Evolutionary conservation across 768 basidiomycete genomes (phyloP), one percentile per base, ranked within the genome.

Genomic region (Pisolithus tinctorius): DNA sequence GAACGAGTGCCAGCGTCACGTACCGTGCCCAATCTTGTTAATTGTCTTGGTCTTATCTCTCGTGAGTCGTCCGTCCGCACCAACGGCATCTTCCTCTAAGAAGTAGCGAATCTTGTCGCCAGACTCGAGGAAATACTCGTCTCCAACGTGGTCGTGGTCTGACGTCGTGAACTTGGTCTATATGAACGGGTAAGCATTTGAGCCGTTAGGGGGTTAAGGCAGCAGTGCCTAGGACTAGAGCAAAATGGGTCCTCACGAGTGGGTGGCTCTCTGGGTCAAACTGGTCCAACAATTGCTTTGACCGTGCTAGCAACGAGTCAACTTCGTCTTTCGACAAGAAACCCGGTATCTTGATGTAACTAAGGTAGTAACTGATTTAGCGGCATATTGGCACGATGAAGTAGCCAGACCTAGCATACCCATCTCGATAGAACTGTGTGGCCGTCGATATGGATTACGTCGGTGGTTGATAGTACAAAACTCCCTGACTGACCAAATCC

Each of bases 31-130:
- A 54, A 94, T 93, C 79, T 99, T 99, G 70, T 99, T 99, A 26
- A 98, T 88, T 1, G 91, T 82, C 60, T 79, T 81, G 43, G 82
- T 72, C 65, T 89, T 89, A 50, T 81, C 78, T 51, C 81, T 73
- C 1, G 76, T 77, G 65, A 99, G 77, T 58, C 82, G 83, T 2
- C 91, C 87, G 30, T 79, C 65, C 25, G 70, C 58, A 54, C 83
- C 79, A 6, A 96, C 73, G 0, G 94, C 92, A 46, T 86, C 91
- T 58, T 90, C 85, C 64, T 98, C 96, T 41, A 99, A 74, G 68
- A 99, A 98, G 68, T 84, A 98, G 6, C 88, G 83, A 73, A 98
- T 90, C 75, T 96, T 96, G 68, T 97, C 92, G 2, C 92, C 91
- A 1, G 91, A 93, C 29, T 72, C 79, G 44, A 99, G 73, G 62